Evolutionary conservation across 1,139 yeast species (phyloP).

Genomic region (Eremothecium gossypii): DNA sequence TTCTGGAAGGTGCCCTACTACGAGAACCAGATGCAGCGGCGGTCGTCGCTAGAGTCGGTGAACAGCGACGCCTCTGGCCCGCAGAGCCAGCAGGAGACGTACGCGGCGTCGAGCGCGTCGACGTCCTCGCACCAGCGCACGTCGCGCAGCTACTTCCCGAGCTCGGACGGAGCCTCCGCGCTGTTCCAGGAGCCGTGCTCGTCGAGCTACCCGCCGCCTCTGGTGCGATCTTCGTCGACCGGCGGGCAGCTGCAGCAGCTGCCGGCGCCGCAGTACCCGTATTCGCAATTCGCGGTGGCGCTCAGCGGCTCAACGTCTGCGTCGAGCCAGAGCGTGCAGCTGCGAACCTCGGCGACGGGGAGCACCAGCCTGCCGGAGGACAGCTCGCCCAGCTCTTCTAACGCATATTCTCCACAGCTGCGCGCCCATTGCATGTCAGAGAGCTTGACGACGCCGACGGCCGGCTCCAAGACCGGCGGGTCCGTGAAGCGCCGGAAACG

Average conservation of each 20-base stretch:
- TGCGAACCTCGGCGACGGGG: not conserved
- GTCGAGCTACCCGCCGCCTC: slow-evolving; percentile 18
- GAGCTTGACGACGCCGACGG: not conserved
- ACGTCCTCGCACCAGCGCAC: slow-evolving; percentile 9
- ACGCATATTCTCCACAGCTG: not conserved
- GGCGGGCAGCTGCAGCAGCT: slow-evolving; percentile 13
- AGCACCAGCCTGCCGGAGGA: not conserved
- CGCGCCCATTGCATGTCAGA: not conserved
- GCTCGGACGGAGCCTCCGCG: slow-evolving; percentile 2
- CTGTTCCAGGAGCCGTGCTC: slow-evolving; percentile 14
- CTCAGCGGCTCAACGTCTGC: slow-evolving; percentile 1
- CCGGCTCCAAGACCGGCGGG: not conserved
- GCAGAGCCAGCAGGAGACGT: slow-evolving; percentile 15
- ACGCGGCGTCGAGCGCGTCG: slow-evolving; percentile 11
- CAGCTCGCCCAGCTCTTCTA: not conserved
- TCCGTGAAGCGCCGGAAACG: too few relatives aligned
- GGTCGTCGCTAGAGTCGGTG: slow-evolving; percentile 26
- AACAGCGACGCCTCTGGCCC: slow-evolving; percentile 23
- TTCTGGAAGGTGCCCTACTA: slow-evolving; percentile 31
- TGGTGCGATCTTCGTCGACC: slow-evolving; percentile 15
- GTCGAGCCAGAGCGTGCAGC: slow-evolving; percentile 1
- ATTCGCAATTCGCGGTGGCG: slow-evolving; percentile 8
- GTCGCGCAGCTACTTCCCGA: slow-evolving; percentile 16
- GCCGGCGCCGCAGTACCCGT: slow-evolving; percentile 16
- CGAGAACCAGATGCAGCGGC: slow-evolving; percentile 25